A percentile compares a stretch with the other conserved stretches of the same genome.
These are phyloP conservation scores for Hemisphaericaspora xylanilytica DNA, from an alignment of 1,139 yeast species.

Conservation along the genomic window DNA sequence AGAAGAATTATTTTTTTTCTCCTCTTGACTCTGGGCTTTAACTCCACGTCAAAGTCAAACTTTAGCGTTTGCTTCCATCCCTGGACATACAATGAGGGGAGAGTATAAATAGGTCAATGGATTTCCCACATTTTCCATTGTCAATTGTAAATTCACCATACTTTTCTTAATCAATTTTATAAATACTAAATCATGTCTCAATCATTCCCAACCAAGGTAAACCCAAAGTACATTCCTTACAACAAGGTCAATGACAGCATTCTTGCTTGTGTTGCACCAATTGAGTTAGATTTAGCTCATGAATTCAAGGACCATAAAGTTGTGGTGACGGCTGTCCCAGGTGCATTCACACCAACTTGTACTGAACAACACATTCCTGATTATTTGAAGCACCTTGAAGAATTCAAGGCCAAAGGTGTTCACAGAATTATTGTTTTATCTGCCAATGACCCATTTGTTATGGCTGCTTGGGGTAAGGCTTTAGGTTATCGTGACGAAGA, in stretches of 20 bases:
- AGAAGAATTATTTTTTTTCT: too few species aligned
- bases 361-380: slow-evolving; percentile 81
- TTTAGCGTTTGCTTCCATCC: too few species aligned
- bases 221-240: slow-evolving; percentile 59
- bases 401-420: slow-evolving; percentile 65
- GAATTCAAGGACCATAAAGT: slow-evolving; percentile 53
- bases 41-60: too few species aligned
- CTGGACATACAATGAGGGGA: too few species aligned
- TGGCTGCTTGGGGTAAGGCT: slow-evolving; percentile 78
- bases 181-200: slow-evolving; percentile 1
- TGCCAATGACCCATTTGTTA: slow-evolving; percentile 81
- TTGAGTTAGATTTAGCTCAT: slow-evolving; percentile 47
- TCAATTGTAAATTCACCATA: too few species aligned
- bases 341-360: slow-evolving; percentile 91
- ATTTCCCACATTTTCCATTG: not conserved
- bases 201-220: slow-evolving; percentile 50
- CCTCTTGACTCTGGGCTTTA: too few species aligned
- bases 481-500: slow-evolving; percentile 50
- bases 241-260: slow-evolving; percentile 40
- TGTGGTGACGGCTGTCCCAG: slow-evolving; percentile 80
- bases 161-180: too few species aligned
- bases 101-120: too few species aligned
- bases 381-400: slow-evolving; percentile 49
- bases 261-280: slow-evolving; percentile 55
- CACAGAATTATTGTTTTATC: slow-evolving; percentile 70